These are phyloP conservation scores for Austroboletus niveus DNA, from an alignment of 1,284 basidiomycete species.

Conservation along the genomic window DNA sequence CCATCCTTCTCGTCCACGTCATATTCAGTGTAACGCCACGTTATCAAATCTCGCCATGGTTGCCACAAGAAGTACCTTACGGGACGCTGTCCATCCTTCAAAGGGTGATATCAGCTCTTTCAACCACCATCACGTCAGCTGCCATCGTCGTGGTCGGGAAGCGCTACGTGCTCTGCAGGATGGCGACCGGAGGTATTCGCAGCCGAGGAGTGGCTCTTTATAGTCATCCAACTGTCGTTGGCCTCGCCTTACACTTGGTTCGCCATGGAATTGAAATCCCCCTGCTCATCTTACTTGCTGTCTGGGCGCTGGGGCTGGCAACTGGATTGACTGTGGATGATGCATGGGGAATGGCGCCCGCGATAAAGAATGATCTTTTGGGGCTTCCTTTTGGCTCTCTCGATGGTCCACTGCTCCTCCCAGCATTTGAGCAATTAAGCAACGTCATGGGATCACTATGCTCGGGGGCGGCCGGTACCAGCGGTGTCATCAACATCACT, in stretches of 20 bases:
- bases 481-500: not conserved
- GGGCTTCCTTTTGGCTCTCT: not conserved
- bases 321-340: slow-evolving; percentile 2
- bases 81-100: not conserved
- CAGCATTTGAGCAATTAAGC: not conserved
- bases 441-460: not conserved
- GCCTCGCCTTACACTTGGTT: not conserved
- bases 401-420: not conserved
- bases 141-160: slow-evolving; percentile 1
- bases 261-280: not conserved
- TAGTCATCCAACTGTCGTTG: not conserved
- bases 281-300: not conserved
- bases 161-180: slow-evolving; percentile 4
- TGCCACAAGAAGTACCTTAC: no score
- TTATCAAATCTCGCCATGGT: not conserved
- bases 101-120: slow-evolving; percentile 3
- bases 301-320: slow-evolving; percentile 7
- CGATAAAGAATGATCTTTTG: fast-evolving
- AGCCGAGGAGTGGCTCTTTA: slow-evolving; percentile 4
- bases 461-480: not conserved
- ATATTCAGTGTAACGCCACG: slow-evolving; percentile 1
- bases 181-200: not conserved
- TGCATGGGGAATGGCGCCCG: not conserved
- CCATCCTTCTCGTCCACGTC: slow-evolving; percentile 1
- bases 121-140: not conserved